These are phyloP conservation scores for Stephanodiscus triporus DNA, from an alignment of 108 stramenopile genomes.

Conservation along the genomic window DNA sequence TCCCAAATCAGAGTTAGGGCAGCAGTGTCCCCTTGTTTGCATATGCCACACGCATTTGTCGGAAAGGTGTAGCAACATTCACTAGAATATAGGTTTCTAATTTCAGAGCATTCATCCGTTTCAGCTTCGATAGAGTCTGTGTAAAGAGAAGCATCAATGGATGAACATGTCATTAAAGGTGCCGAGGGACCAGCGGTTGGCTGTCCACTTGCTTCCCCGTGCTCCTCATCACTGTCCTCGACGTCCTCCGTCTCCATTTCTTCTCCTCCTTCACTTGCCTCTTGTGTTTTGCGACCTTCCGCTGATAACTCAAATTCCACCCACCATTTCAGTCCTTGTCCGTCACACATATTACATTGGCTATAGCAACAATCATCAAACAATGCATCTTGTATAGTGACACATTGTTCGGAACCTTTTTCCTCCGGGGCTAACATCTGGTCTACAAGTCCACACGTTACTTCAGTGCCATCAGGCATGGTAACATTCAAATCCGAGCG, in stretches of 20 bases:
- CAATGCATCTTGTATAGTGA: constrained; percentile 35
- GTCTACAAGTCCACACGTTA: constrained; percentile 30
- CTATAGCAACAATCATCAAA: constrained; percentile 38
- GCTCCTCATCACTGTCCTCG: background rate
- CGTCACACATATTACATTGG: constrained; percentile 39
- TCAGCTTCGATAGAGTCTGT: constrained; percentile 37
- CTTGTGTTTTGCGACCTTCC: constrained; percentile 3
- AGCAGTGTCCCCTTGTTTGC: constrained; percentile 23
- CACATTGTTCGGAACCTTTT: constrained; percentile 21
- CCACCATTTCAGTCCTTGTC: constrained; percentile 48
- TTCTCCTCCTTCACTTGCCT: constrained; percentile 3
- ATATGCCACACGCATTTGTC: constrained; percentile 38
- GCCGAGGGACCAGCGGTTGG: background rate
- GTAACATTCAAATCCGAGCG: constrained; percentile 42
- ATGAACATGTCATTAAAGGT: constrained; percentile 32
- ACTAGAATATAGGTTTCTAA: constrained; percentile 25
- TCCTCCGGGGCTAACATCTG: constrained; percentile 49
- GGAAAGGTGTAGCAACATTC: constrained; percentile 47
- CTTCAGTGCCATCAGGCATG: constrained; percentile 27
- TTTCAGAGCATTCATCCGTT: constrained; percentile 32
- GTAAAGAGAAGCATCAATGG: constrained; percentile 44
- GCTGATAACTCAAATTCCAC: constrained; percentile 33
- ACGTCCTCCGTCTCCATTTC: background rate
- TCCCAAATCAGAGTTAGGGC: constrained; percentile 38
- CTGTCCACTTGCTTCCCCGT: background rate